A percentile compares a stretch with the other conserved stretches of the same genome.
Conservation (phyloP, 2,329 filamentous ascomycete species). For the Eutypella sp. region DNA sequence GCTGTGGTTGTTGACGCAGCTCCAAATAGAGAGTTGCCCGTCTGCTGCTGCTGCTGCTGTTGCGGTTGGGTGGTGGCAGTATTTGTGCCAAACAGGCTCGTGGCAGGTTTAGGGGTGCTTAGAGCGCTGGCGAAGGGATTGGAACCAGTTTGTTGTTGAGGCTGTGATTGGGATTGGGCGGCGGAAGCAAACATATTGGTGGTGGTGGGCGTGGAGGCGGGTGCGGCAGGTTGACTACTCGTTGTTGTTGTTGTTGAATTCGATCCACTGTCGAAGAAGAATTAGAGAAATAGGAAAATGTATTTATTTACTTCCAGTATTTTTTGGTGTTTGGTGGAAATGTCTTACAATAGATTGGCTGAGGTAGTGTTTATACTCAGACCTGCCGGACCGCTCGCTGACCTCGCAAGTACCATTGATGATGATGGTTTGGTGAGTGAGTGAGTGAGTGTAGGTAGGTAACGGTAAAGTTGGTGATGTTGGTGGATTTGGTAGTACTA, state of each 20-base stretch:
- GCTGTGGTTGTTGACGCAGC: slow-evolving; percentile 15
- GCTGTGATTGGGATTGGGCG: slow-evolving; percentile 11
- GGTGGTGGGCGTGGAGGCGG: slow-evolving; percentile 13
- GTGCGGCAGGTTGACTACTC: slow-evolving; percentile 28
- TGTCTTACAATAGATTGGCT: slow-evolving; percentile 50
- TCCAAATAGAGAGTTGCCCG: slow-evolving; percentile 29
- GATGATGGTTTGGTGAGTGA: slow-evolving; percentile 1
- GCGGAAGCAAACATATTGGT: slow-evolving; percentile 22
- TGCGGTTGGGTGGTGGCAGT: slow-evolving; percentile 24
- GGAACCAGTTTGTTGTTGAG: slow-evolving; percentile 11
- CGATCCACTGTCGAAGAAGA: slow-evolving; percentile 19
- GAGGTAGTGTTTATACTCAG: slow-evolving; percentile 60
- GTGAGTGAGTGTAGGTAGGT: no score
- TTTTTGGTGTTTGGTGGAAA: no score
- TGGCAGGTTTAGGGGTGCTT: slow-evolving; percentile 17
- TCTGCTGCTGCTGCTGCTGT: no score
- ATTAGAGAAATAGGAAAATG: no score
- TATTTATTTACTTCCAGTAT: no score
- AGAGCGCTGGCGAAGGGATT: slow-evolving; percentile 17
- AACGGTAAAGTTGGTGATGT: no score
- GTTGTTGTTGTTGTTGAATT: no score
- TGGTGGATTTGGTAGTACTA: no score
- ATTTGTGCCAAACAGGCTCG: slow-evolving; percentile 26
- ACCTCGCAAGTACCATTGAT: slow-evolving; percentile 48
- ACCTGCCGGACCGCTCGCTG: slow-evolving; percentile 54